Percentiles rank a stretch among this genome's conserved stretches.
These are phyloP conservation scores for Phytophthora hybrid DNA, from an alignment of 352 stramenopile genomes.

Conservation along the genomic window DNA sequence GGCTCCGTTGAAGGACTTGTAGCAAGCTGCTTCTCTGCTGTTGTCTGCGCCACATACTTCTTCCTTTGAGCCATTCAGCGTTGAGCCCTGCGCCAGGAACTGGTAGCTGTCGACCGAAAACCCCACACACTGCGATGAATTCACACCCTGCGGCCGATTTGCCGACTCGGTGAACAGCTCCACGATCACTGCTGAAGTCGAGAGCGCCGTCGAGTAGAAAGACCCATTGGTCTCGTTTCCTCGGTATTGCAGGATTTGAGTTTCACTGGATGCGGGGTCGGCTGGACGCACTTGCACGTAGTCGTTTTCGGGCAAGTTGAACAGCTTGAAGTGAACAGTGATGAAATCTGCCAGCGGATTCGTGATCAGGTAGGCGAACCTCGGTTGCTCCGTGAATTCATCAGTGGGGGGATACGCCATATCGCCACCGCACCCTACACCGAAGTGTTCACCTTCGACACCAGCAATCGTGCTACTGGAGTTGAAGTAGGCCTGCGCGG, in stretches of 20 bases:
- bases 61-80: conserved; percentile 39
- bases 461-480: conserved; percentile 12
- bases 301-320: conserved; percentile 66
- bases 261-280: conserved; percentile 35
- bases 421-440: conserved; percentile 44
- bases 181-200: conserved; percentile 50
- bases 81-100: conserved; percentile 36
- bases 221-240: conserved; percentile 33
- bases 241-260: conserved; percentile 38
- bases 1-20: conserved; percentile 25
- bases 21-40: conserved; percentile 61
- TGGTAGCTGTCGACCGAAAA: conserved; percentile 61
- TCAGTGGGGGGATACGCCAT: conserved; percentile 39
- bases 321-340: conserved; percentile 65
- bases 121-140: conserved; percentile 42
- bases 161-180: conserved; percentile 50
- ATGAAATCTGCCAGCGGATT: conserved; percentile 61
- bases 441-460: conserved; percentile 28
- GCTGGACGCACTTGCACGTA: conserved; percentile 55
- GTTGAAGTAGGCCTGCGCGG: conserved; percentile 12
- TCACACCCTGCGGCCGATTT: conserved; percentile 5
- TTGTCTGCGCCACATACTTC: conserved; percentile 67
- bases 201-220: conserved; percentile 49
- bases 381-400: conserved; percentile 29
- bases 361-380: conserved; percentile 49